phyloP scores from a whole-genome alignment of 495 filamentous ascomycete genomes.

The Talaromyces adpressus region DNA sequence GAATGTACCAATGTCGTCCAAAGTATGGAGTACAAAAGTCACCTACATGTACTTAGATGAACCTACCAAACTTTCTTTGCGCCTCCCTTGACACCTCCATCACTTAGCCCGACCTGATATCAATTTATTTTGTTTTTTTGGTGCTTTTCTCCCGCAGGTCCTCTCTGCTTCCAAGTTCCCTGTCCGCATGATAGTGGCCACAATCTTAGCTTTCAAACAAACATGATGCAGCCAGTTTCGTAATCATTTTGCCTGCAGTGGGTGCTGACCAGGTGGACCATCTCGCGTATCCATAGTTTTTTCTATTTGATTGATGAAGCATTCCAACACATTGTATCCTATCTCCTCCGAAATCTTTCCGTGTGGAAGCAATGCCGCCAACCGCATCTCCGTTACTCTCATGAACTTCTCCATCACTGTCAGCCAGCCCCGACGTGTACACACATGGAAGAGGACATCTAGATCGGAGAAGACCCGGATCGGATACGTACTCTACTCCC shows the following conservation, averaged over 20 bases:
- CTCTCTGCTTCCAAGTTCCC: neutral
- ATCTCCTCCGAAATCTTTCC: neutral
- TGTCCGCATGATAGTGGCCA: neutral
- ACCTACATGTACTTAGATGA: neutral
- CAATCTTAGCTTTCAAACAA: neutral
- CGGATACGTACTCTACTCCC: neutral
- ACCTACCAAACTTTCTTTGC: neutral
- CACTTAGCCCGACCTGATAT: neutral
- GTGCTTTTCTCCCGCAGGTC: neutral
- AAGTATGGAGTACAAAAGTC: neutral
- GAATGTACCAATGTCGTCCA: neutral
- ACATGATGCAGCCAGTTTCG: neutral
- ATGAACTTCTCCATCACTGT: neutral
- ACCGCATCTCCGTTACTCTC: neutral
- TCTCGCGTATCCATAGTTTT: neutral
- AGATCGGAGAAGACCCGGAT: neutral
- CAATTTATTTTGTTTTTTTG: neutral
- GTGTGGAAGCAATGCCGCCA: slow-evolving; percentile 6
- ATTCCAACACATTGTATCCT: neutral
- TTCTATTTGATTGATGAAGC: neutral
- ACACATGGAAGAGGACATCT: neutral
- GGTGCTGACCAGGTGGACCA: neutral
- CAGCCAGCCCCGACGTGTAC: neutral
- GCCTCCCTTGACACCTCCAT: slow-evolving; percentile 1
- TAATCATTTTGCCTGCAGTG: neutral